Evolutionary conservation across 768 basidiomycete genomes (phyloP).

Genomic region (Leccinum longicurvipes): DNA sequence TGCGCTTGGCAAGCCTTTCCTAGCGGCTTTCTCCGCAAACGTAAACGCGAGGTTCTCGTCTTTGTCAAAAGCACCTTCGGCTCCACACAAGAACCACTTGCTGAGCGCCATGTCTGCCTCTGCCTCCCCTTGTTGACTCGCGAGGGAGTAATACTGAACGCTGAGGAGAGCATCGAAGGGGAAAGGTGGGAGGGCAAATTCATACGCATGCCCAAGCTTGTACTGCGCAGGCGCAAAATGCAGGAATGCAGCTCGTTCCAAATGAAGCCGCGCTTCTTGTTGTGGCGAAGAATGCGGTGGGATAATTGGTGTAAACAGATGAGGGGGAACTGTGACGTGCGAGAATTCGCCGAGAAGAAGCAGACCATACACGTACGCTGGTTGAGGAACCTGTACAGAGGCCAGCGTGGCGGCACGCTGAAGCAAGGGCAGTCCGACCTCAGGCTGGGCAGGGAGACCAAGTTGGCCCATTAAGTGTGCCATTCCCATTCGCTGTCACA

Average conservation of each 20-base stretch:
- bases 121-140: constrained; percentile 79
- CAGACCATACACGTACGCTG: constrained; percentile 86
- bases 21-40: constrained; percentile 86
- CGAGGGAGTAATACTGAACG: constrained; percentile 86
- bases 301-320: constrained; percentile 53
- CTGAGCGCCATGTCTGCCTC: constrained; percentile 97
- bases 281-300: constrained; percentile 45
- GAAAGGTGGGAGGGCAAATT: constrained; percentile 83
- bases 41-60: constrained; percentile 82
- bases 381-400: constrained; percentile 75
- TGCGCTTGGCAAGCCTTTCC: constrained; percentile 71
- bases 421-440: constrained; percentile 66
- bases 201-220: constrained; percentile 90
- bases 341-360: constrained; percentile 82
- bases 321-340: constrained; percentile 50
- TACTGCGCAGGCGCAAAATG: constrained; percentile 85
- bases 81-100: constrained; percentile 97
- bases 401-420: constrained; percentile 74
- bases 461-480: constrained; percentile 90
- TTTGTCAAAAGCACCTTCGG: constrained; percentile 73
- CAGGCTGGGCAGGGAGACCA: constrained; percentile 49
- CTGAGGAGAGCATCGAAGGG: constrained; percentile 84
- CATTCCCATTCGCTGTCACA: constrained; percentile 81
- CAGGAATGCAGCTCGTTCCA: constrained; percentile 84
- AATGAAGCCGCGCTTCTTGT: constrained; percentile 67